Base-by-base conservation (phyloP, 2,329 filamentous ascomycete species). In the Verticillium albo-atrum region DNA sequence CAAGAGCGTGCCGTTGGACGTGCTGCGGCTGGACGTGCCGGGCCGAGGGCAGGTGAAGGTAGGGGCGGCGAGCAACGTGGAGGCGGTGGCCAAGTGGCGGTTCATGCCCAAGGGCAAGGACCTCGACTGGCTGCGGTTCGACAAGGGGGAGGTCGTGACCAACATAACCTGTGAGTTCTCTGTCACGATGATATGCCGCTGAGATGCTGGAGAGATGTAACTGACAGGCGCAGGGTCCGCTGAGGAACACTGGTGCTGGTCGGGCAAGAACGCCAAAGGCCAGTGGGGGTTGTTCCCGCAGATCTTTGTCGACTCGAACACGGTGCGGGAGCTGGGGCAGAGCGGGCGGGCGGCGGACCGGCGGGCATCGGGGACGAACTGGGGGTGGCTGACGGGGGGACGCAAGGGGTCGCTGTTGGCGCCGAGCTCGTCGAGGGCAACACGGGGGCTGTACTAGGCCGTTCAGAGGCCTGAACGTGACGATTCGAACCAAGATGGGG, bases 91-190 rank as follows among this genome's bases (percentile, higher is more conserved):
- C 14, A 75, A 75, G 60, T 86, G 82, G 82, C 83, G 77, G 68
- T 85, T 82, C 71, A 72, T 74, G 55, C 75, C 77, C 35, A 80
- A 77, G 63, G 71, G 74, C 25, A 75, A 76, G 55, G 64, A 68
- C 14, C 75, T 75, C 28, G 69, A 77, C 12, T 86, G 83, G 83
- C 72, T 86, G n/a, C 78, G 74, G 63, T 84, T 90, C 67, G 86
- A 88, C 30, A 88, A 87, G 68, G 85, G 84, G 23, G 88, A 90
- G 63, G 77, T 80, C 3, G 88, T 89, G 17, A 85, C 80, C 63
- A 91, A 88, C 72, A 91, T 84, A 26, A 75, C 73, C 57, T 84
- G 81, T 81, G 67, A 75, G 80, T 77, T 34, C 6, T 17, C n/a
- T n/a, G n/a, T n/a, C n/a, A n/a, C n/a, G n/a, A n/a, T n/a, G n/a